A percentile compares a stretch with the other conserved stretches of the same genome.
Conservation (phyloP, 2,329 filamentous ascomycete species). For the Hypoxylon sp. region DNA sequence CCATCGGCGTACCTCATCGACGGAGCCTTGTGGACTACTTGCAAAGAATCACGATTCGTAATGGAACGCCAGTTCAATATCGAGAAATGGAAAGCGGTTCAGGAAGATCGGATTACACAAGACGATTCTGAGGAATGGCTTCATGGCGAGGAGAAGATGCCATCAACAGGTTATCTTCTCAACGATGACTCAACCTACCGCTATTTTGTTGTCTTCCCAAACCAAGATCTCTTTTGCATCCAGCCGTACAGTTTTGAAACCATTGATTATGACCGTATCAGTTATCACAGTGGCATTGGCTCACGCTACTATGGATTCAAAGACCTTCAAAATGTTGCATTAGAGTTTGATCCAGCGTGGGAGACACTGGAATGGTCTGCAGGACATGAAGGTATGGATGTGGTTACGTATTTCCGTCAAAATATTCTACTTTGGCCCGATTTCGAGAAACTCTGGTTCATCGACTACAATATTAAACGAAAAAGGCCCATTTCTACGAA, state of each 20-base stretch:
- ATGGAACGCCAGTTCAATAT: background rate
- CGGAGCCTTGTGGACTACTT: background rate
- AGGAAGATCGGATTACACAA: background rate
- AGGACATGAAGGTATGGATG: background rate
- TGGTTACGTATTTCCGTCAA: background rate
- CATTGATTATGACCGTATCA: background rate
- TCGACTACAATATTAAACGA: background rate
- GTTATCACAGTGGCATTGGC: background rate
- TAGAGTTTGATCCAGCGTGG: background rate
- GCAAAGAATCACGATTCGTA: background rate
- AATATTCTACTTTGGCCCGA: background rate
- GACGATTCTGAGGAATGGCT: background rate
- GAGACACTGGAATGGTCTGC: background rate
- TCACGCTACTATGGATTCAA: background rate
- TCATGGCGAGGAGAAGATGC: background rate
- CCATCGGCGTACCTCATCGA: constrained; percentile 4
- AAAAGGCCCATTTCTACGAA: background rate
- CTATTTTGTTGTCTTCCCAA: background rate
- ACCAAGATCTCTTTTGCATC: constrained; percentile 2
- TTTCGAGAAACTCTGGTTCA: background rate
- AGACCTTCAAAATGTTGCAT: background rate
- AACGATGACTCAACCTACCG: background rate
- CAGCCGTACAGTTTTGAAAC: background rate
- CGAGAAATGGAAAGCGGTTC: background rate
- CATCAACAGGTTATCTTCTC: background rate